Conservation (phyloP, 768 basidiomycete genomes). For the Rhodotorula toruloides region DNA sequence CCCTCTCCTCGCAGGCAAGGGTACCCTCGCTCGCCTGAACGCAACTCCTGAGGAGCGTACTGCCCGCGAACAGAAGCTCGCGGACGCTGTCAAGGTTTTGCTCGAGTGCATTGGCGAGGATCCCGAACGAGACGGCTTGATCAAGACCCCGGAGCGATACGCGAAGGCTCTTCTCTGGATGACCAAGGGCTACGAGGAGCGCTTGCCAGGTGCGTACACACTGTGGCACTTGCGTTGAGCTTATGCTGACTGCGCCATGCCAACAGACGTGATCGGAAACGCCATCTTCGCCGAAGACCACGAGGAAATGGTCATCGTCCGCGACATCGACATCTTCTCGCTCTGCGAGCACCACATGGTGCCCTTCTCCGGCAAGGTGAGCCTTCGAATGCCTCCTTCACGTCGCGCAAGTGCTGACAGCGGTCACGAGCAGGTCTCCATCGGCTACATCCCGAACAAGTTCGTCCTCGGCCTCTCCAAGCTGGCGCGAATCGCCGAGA, state of each 20-base stretch:
- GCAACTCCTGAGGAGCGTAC: conserved; percentile 25
- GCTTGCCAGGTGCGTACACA: conserved; percentile 63
- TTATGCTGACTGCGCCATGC: neutral
- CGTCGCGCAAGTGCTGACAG: conserved; percentile 4
- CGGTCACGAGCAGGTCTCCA: conserved; percentile 67
- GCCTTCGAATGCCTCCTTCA: conserved; percentile 43
- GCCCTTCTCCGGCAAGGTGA: conserved; percentile 92
- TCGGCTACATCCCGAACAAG: conserved; percentile 93
- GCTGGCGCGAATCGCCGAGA: conserved; percentile 93
- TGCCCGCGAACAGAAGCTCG: conserved; percentile 56
- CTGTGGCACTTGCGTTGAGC: no score
- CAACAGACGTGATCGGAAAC: conserved; percentile 89
- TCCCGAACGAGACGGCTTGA: conserved; percentile 86
- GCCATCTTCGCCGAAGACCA: conserved; percentile 98
- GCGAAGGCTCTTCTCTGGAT: conserved; percentile 98
- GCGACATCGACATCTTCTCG: conserved; percentile 94
- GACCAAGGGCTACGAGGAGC: conserved; percentile 97
- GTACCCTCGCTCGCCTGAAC: conserved; percentile 37
- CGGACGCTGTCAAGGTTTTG: conserved; percentile 78
- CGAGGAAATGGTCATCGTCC: conserved; percentile 98
- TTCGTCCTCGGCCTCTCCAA: conserved; percentile 93
- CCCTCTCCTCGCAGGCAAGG: conserved; percentile 32
- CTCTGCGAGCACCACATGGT: conserved; percentile 98
- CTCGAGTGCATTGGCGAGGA: conserved; percentile 98
- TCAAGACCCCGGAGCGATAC: conserved; percentile 88